Evolutionary conservation across 225 moss, liverwort and hornwort species (phyloP).

Genomic region (Sphagnum contortum): DNA sequence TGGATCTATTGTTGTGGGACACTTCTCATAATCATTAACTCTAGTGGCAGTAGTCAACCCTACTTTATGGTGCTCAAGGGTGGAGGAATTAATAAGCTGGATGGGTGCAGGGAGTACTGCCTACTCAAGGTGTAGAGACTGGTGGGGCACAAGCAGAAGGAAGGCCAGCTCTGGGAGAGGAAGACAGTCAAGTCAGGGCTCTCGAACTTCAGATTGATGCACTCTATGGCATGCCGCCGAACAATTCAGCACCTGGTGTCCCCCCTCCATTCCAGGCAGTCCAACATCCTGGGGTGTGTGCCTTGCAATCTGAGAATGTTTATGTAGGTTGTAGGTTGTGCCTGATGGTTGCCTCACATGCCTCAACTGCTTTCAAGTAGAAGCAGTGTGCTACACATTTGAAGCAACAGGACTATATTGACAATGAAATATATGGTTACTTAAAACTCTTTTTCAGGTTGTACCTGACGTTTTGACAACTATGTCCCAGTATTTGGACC

Average conservation of each 20-base stretch:
- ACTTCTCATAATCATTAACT: too few species aligned
- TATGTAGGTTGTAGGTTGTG: neutral
- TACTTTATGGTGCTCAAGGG: too few species aligned
- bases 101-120: slow-evolving; percentile 46
- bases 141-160: slow-evolving; percentile 32
- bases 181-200: slow-evolving; percentile 52
- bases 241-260: slow-evolving; percentile 27
- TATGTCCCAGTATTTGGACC: slow-evolving; percentile 99
- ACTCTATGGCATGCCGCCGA: slow-evolving; percentile 63
- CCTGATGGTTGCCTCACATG: neutral
- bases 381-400: too few species aligned
- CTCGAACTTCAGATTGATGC: slow-evolving; percentile 93
- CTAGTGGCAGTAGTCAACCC: too few species aligned
- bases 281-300: slow-evolving; percentile 69
- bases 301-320: neutral
- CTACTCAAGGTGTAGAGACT: slow-evolving; percentile 36
- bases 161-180: slow-evolving; percentile 30
- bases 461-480: slow-evolving; percentile 99
- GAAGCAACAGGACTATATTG: too few species aligned
- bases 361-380: too few species aligned
- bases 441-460: slow-evolving; percentile 81
- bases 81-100: neutral
- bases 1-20: too few species aligned
- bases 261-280: slow-evolving; percentile 50
- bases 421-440: too few species aligned